A percentile compares a stretch with the other conserved stretches of the same genome.
Conservation (phyloP, 2,329 filamentous ascomycete genomes). For the Ascochyta clinopodiicola region DNA sequence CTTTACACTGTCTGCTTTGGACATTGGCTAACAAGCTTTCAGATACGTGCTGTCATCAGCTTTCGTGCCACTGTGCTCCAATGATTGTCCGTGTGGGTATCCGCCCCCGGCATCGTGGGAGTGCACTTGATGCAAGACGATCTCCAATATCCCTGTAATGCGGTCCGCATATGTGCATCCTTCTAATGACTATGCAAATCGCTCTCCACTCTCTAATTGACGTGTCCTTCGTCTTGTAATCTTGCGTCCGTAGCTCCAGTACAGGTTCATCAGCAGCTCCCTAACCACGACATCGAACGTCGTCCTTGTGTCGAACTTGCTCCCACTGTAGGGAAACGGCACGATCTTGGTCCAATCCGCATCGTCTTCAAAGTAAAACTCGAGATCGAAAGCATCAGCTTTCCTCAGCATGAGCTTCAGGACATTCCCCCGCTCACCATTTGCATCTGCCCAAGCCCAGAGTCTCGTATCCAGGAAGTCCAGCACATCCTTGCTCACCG, state of each 20-base stretch:
- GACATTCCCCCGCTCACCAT: constrained; percentile 34
- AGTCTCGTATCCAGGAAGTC: constrained; percentile 44
- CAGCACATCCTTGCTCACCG: constrained; percentile 24
- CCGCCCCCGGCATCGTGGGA: neutral
- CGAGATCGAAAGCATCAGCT: constrained; percentile 40
- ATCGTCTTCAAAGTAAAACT: constrained; percentile 43
- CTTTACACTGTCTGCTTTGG: constrained; percentile 13
- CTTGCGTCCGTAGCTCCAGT: constrained; percentile 42
- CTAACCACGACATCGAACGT: constrained; percentile 31
- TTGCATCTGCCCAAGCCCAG: constrained; percentile 44
- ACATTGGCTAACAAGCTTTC: constrained; percentile 32
- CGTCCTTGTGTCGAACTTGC: constrained; percentile 41
- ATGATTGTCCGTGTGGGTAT: neutral
- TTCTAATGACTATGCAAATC: neutral
- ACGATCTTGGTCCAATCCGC: constrained; percentile 38
- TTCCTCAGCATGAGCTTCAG: constrained; percentile 41
- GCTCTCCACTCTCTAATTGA: constrained; percentile 2
- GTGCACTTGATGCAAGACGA: neutral
- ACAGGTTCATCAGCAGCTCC: constrained; percentile 41
- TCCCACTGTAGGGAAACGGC: constrained; percentile 43
- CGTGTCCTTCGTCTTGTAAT: constrained; percentile 33
- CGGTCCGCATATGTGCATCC: neutral
- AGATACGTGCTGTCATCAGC: constrained; percentile 11
- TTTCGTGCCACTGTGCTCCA: neutral
- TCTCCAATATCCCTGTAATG: neutral